Conservation (phyloP, 2,329 filamentous ascomycete genomes). For the Akanthomyces muscarius region DNA sequence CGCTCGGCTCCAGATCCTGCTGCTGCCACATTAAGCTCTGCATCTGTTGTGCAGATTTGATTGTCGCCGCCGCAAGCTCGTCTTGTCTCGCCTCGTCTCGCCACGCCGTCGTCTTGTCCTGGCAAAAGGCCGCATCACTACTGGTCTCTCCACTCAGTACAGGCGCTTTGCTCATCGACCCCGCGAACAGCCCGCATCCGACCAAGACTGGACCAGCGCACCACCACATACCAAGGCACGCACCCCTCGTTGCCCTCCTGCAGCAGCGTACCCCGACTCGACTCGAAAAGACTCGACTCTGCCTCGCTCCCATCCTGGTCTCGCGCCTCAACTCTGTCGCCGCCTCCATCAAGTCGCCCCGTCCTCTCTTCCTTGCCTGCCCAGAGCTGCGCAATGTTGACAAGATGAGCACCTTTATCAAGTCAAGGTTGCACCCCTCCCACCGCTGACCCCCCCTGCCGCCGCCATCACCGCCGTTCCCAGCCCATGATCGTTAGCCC, state of each 20-base stretch:
- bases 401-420: conserved; percentile 18
- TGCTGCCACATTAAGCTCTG: background rate
- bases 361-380: conserved; percentile 11
- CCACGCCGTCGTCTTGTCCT: background rate
- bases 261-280: conserved; percentile 2
- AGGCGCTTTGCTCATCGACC: conserved; percentile 4
- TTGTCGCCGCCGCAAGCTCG: background rate
- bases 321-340: background rate
- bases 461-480: conserved; percentile 10
- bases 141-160: background rate
- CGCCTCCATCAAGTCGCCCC: background rate
- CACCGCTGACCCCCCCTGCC: background rate
- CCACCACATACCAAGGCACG: background rate
- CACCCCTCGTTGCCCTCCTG: background rate
- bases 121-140: background rate
- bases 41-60: background rate
- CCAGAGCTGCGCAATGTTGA: conserved; percentile 18
- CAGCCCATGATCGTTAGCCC: background rate
- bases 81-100: background rate
- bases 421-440: conserved; percentile 17
- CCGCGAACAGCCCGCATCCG: conserved; percentile 8
- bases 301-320: background rate
- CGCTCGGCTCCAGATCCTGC: background rate
- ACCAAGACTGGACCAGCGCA: background rate
- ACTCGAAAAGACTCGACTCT: conserved; percentile 6